phyloP scores from a whole-genome alignment of 768 basidiomycete genomes.

The Xerocomus potaroensis region DNA sequence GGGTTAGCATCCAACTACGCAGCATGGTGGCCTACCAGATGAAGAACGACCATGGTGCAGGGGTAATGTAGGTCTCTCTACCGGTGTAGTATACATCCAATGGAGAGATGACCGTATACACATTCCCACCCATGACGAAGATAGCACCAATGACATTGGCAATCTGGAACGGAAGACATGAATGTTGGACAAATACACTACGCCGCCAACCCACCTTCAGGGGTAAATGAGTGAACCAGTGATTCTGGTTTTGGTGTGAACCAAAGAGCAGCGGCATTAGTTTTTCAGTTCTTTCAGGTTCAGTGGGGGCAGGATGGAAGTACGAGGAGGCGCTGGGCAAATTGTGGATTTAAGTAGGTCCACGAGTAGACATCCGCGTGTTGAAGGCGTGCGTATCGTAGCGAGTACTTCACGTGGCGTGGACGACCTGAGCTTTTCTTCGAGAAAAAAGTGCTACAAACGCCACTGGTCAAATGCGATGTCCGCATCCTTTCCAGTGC shows the following conservation, averaged over 20 bases:
- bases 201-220: slow-evolving; percentile 48
- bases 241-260: slow-evolving; percentile 23
- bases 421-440: too few relatives aligned
- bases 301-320: slow-evolving; percentile 12
- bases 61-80: slow-evolving; percentile 66
- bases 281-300: neutral
- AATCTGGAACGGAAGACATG: slow-evolving; percentile 29
- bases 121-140: slow-evolving; percentile 55
- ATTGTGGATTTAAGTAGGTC: slow-evolving; percentile 24
- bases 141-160: slow-evolving; percentile 55
- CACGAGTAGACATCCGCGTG: slow-evolving; percentile 18
- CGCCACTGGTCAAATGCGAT: slow-evolving; percentile 3
- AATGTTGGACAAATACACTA: too few relatives aligned
- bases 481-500: slow-evolving; percentile 7
- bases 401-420: slow-evolving; percentile 21
- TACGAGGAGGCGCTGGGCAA: slow-evolving; percentile 9
- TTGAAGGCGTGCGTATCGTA: slow-evolving; percentile 19
- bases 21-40: slow-evolving; percentile 43
- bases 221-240: slow-evolving; percentile 46
- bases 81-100: slow-evolving; percentile 43
- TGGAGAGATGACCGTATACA: slow-evolving; percentile 56
- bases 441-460: too few relatives aligned
- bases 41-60: slow-evolving; percentile 57
- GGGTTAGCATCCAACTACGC: neutral
- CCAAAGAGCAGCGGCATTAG: slow-evolving; percentile 25